phyloP scores from a whole-genome alignment of 768 basidiomycete genomes.

The Lentinula sp. region DNA sequence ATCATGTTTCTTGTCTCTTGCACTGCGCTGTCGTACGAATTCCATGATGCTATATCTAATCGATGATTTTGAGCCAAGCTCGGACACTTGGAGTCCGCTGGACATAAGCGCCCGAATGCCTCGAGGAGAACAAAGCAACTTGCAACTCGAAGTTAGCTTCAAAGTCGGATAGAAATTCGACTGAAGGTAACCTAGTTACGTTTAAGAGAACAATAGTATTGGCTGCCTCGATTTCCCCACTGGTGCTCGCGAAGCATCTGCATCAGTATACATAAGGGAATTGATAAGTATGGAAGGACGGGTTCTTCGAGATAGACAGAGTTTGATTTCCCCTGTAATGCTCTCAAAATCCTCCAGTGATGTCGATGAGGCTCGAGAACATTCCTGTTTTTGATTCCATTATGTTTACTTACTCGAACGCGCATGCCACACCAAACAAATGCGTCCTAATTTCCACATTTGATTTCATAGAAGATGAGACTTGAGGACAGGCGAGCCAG shows the following conservation, averaged over 20 bases:
- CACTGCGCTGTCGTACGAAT: too few relatives aligned
- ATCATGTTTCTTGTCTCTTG: too few relatives aligned
- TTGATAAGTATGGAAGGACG: not conserved
- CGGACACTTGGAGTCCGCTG: not conserved
- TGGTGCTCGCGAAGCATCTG: not conserved
- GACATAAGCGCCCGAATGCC: not conserved
- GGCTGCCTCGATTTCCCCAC: not conserved
- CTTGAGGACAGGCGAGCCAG: not conserved
- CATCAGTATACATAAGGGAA: not conserved
- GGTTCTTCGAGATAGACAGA: not conserved
- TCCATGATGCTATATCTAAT: not conserved
- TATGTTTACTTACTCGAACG: too few relatives aligned
- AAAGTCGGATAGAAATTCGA: too few relatives aligned
- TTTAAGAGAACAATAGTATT: not conserved
- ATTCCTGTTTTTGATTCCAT: too few relatives aligned
- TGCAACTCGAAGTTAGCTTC: too few relatives aligned
- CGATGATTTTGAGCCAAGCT: not conserved
- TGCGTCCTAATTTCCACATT: too few relatives aligned
- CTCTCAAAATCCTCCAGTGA: not conserved
- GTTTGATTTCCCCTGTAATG: not conserved
- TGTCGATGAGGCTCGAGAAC: not conserved
- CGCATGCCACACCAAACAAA: too few relatives aligned
- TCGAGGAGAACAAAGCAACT: not conserved
- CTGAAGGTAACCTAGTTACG: not conserved
- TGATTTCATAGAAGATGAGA: not conserved